Evolutionary conservation across 1,284 basidiomycete genomes (phyloP), one percentile per base, ranked within the genome.

Genomic region (Termitomyces sp.): DNA sequence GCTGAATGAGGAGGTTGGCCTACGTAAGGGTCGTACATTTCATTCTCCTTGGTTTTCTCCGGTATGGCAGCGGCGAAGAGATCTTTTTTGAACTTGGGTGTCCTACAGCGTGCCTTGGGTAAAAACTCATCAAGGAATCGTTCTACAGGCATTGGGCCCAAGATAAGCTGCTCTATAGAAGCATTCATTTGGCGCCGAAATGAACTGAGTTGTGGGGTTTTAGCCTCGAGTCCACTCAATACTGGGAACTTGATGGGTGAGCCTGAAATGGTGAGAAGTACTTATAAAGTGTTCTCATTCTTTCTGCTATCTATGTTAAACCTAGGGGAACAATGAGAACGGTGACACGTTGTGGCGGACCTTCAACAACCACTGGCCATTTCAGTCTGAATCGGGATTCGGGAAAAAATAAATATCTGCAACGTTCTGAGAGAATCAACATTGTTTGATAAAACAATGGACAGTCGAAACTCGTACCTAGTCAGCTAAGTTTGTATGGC

Each of bases 11-110:
- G 43, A 43, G 4, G 33, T 26, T 1, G 33, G 31, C 57, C 47
- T 36, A 58, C 57, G 12, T 48, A 58, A 12, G 54, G 54, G 6
- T 40, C n/a, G 30, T 58, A 56, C 54, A 58, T 56, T 0, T 42
- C 24, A 19, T 30, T n/a, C 19, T 58, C 54, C 1, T 17, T n/a
- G 19, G 3, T n/a, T 15, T 13, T 33, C 9, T 34, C 10, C 3
- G 57, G 53, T 26, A 58, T 49, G 4, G 26, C n/a, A n/a, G 9
- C 10, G n/a, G 15, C 9, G 13, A 51, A 58, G 6, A 52, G 6
- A 1, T 31, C n/a, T 6, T 28, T 24, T 12, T 1, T 33, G 2
- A 13, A 7, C 26, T 6, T 31, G 38, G 46, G 30, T 13, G 3
- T 17, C 2, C 26, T 19, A 6, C 8, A 5, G 21, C 13, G 5